Evolutionary conservation across 2,329 filamentous ascomycete genomes (phyloP), one percentile per base, ranked within the genome.

Genomic region (Penicillium sp.): DNA sequence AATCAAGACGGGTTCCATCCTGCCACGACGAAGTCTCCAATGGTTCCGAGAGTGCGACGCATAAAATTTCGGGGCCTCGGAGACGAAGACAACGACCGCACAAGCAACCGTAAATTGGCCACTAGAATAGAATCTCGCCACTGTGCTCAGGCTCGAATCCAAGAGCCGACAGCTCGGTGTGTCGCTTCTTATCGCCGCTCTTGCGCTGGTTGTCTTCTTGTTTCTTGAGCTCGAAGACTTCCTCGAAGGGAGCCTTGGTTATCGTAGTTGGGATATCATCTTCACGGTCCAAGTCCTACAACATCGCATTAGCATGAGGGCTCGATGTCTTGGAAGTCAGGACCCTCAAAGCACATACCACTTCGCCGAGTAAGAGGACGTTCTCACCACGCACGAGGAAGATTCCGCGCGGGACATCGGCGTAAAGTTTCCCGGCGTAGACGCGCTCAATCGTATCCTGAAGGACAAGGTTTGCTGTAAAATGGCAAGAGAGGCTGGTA

Each of bases 361-460:
- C 95, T 74, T 97, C 95, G 33, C 94, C 94, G 16, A 97, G 81
- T 40, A 99, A 79, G 46, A 96, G 80, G n/a, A 99, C 94, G 71
- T 99, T 99, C 76, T 99, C 94, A 61, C 94, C 94, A 53, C 94
- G 82, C 41, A 99, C 90, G 31, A 97, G 82, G 75, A 94, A 97
- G 57, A 95, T 85, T 44, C 94, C 94, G 51, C 90, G 85, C 10
- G 85, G 80, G 54, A 95, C 83, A 70, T 99, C 94, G 54, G 90
- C 89, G 69, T 90, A 97, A 46, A 95, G 67, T 48, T 82, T 74
- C 69, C 82, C 68, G 14, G 85, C 84, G 69, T 92, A 96, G 62
- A 96, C 84, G 51, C 94, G 85, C 76, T 99, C 94, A 58, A 90
- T 81, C 24, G 94, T 96, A 63, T 91, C 90, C 74, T 96, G 92